Base-by-base conservation (phyloP, 495 filamentous ascomycete species). In the Aspergillus carlsbadensis region DNA sequence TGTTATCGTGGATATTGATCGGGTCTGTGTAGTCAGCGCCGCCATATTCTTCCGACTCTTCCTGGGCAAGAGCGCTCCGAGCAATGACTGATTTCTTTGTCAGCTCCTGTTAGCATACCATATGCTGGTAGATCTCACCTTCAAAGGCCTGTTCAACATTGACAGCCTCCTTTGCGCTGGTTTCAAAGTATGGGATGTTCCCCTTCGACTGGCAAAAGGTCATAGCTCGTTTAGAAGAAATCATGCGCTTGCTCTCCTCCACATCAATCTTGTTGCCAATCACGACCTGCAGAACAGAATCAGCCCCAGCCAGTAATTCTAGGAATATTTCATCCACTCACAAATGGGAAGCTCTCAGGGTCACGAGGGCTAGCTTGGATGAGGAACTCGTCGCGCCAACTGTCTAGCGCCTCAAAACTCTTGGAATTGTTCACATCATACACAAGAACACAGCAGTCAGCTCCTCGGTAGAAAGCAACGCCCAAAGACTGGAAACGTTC, bases 381-480 rank as follows among this genome's bases (percentile, higher is more conserved):
- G 62, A 99, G 73, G 71, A 99, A 99, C 69, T 99, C 94, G 70
- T 99, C 94, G 64, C 94, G 82, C 94, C 94, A 99, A 76, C 90
- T 95, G 67, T 99, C 95, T 33, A 99, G 82, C 10, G 93, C 93
- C 72, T 99, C 94, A 70, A 99, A 99, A 71, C 90, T 96, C 83
- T 98, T 98, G 37, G 92, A 88, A 72, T 97, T 98, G 75, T 98
- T 99, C 67, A 99, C 94, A 68, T 99, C 94, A 75, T 92, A 99
- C 22, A 98, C 94, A 26, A 99, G 77, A 34, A 99, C 94, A 72
- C 94, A 99, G 83, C 94, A 99, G 77, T 99, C 94, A 57, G 94
- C 94, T 58, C 94, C 94, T 57, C 94, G 84, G 74, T 99, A 99
- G 78, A 99, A 99, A 29, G 94, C 94, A 21, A 99, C 94, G 56